Evolutionary conservation across 441 rosid genomes (phyloP).

Genomic region (Euphorbia corollata): DNA sequence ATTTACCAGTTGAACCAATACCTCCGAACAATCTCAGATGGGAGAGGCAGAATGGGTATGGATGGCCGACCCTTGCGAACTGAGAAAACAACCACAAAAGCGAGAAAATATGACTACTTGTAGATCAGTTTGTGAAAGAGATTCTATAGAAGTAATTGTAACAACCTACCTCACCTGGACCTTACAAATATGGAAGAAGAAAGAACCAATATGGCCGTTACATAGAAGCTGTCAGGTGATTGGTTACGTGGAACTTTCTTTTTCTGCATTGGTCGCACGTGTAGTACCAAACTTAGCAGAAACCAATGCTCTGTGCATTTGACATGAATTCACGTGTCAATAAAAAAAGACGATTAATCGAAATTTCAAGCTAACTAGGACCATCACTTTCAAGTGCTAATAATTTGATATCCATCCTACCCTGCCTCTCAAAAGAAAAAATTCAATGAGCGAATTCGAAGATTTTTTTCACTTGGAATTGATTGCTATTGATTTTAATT

Average conservation of each 20-base stretch:
- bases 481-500: constrained; percentile 6
- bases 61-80: not conserved
- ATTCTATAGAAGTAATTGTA: not conserved
- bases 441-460: not conserved
- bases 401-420: not conserved
- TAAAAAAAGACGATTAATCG: constrained; percentile 6
- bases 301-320: constrained; percentile 9
- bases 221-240: constrained; percentile 17
- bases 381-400: not conserved
- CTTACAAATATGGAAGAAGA: constrained; percentile 8
- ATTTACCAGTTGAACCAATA: no score
- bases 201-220: constrained; percentile 20
- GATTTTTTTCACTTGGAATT: constrained; percentile 6
- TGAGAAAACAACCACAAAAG: constrained; percentile 8
- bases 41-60: not conserved
- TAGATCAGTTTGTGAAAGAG: not conserved
- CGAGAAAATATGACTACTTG: not conserved
- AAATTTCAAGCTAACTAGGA: not conserved
- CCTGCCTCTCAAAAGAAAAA: constrained; percentile 9
- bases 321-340: not conserved
- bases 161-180: not conserved
- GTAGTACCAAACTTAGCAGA: constrained; percentile 11
- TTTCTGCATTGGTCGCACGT: constrained; percentile 25
- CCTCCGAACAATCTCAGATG: constrained; percentile 9
- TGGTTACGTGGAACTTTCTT: constrained; percentile 24